These are phyloP conservation scores for Smittium culicis DNA, from an alignment of 371 early-diverging fungal genomes.

Conservation along the genomic window DNA sequence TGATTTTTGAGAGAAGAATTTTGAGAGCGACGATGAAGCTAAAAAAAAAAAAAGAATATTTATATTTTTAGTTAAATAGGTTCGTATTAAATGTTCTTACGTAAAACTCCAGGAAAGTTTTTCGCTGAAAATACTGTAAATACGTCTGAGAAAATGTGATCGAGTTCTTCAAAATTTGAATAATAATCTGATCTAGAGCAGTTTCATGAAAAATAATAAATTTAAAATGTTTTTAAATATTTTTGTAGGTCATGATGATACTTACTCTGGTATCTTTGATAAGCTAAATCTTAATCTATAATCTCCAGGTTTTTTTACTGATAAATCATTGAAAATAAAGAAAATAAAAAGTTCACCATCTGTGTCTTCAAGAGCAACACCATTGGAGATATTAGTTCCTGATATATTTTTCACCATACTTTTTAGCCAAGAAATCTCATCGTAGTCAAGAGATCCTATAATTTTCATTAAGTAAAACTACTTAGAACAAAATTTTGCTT, in stretches of 20 bases:
- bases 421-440: neutral
- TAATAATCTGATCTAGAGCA: neutral
- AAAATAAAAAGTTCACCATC: neutral
- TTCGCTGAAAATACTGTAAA: neutral
- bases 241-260: neutral
- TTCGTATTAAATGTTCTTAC: neutral
- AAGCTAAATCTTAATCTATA: neutral
- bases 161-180: neutral
- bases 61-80: neutral
- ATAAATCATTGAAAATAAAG: neutral
- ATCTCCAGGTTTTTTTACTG: neutral
- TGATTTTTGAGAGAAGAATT: neutral
- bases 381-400: neutral
- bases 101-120: neutral
- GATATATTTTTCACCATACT: neutral
- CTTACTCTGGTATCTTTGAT: neutral
- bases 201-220: neutral
- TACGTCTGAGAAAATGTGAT: neutral
- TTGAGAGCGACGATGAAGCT: neutral
- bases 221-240: neutral
- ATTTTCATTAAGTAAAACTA: neutral
- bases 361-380: neutral
- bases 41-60: neutral
- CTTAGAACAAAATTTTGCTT: neutral
- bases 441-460: neutral